A percentile compares a stretch with the other conserved stretches of the same genome.
Evolutionary conservation across 148 eudicot species (phyloP).

Genomic region (Rhododendron henanense): DNA sequence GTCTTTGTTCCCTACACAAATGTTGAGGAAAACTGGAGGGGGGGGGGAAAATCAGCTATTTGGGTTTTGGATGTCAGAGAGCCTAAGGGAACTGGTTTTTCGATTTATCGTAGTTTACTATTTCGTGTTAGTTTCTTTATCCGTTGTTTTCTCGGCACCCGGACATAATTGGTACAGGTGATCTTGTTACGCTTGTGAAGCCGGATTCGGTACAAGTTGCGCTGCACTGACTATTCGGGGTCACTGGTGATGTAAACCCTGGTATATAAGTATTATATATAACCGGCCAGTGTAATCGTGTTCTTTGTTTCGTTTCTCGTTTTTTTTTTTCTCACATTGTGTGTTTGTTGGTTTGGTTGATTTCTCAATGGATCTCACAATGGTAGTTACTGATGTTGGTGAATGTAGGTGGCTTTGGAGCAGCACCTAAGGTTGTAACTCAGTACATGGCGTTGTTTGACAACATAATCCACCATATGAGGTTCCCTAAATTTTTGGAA

Average conservation of each 20-base stretch:
- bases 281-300: no score
- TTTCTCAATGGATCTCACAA: neutral
- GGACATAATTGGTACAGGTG: neutral
- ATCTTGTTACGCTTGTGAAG: neutral
- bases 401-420: constrained; percentile 54
- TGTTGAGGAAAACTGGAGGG: neutral
- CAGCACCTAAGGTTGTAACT: constrained; percentile 41
- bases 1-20: neutral
- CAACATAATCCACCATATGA: constrained; percentile 69
- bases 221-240: neutral
- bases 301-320: neutral
- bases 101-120: neutral
- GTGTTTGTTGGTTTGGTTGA: neutral
- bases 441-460: constrained; percentile 76
- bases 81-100: neutral
- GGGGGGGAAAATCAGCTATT: neutral
- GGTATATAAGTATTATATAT: neutral
- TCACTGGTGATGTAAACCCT: neutral
- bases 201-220: no score
- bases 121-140: neutral
- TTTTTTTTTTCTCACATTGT: no score
- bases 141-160: neutral
- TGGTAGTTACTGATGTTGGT: constrained; percentile 3
- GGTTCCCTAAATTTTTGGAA: constrained; percentile 76
- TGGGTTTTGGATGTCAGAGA: neutral